Evolutionary conservation across 257 asterid genomes (phyloP).

Genomic region (Salvia hispanica): DNA sequence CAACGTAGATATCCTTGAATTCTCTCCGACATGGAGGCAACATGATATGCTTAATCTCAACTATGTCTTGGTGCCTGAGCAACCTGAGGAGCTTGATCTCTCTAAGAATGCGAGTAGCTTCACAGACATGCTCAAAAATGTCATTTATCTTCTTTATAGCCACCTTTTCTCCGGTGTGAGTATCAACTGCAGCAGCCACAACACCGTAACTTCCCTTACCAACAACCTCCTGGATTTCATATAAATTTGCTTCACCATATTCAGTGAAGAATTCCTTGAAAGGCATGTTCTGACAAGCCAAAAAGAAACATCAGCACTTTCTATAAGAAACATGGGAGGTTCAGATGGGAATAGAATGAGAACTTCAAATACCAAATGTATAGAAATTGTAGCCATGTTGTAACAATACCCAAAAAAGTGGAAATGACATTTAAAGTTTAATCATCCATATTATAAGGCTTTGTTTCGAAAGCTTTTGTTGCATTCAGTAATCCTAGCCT

Average conservation of each 20-base stretch:
- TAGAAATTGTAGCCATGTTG: not conserved
- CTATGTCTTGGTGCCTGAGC: slow-evolving; percentile 93
- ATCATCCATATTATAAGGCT: no score
- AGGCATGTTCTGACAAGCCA: slow-evolving; percentile 59
- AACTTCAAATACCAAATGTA: not conserved
- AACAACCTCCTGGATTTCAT: slow-evolving; percentile 90
- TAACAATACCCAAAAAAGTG: not conserved
- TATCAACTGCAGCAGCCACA: slow-evolving; percentile 95
- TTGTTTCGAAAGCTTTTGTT: not conserved
- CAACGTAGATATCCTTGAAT: slow-evolving; percentile 92
- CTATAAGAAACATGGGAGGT: not conserved
- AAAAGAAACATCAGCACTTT: slow-evolving; percentile 27
- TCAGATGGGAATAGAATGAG: slow-evolving; percentile 14
- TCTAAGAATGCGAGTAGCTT: slow-evolving; percentile 94
- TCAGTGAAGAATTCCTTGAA: slow-evolving; percentile 90
- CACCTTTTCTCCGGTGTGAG: slow-evolving; percentile 94
- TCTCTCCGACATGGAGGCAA: slow-evolving; percentile 93
- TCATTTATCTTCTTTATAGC: slow-evolving; percentile 90
- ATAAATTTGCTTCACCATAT: slow-evolving; percentile 90
- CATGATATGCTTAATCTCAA: slow-evolving; percentile 92
- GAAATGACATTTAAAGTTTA: not conserved
- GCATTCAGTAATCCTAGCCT: not conserved
- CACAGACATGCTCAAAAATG: slow-evolving; percentile 91
- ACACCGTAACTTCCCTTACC: slow-evolving; percentile 99
- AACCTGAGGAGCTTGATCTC: slow-evolving; percentile 93